Conservation (phyloP, 768 basidiomycete genomes). For the Candolleomyces aberdarensis region DNA sequence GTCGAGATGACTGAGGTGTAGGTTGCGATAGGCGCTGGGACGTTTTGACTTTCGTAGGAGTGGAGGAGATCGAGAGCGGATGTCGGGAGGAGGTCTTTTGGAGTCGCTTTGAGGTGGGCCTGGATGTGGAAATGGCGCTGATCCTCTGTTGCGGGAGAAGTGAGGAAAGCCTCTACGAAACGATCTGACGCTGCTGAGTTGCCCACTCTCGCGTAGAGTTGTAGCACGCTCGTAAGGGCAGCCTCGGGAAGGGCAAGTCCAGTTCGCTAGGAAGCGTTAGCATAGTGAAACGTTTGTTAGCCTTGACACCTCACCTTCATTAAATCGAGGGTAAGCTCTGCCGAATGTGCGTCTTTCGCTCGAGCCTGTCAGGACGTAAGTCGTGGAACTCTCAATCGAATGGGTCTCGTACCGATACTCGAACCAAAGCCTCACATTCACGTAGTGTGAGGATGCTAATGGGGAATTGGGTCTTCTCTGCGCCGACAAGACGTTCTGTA, state of each 20-base stretch:
- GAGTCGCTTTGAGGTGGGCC: constrained; percentile 52
- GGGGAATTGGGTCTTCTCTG: constrained; percentile 28
- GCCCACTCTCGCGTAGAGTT: constrained; percentile 44
- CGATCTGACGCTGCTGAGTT: constrained; percentile 44
- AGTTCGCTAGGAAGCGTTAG: constrained; percentile 32
- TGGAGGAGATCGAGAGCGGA: constrained; percentile 69
- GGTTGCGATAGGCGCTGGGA: constrained; percentile 66
- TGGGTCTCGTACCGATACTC: constrained; percentile 40
- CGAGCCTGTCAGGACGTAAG: constrained; percentile 36
- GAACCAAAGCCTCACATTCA: constrained; percentile 57
- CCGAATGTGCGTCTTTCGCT: constrained; percentile 43
- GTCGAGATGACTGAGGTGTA: constrained; percentile 68
- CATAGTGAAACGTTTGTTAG: not conserved
- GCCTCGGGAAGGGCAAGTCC: constrained; percentile 40
- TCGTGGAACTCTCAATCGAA: not conserved
- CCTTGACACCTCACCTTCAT: constrained; percentile 42
- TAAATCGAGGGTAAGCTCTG: constrained; percentile 47
- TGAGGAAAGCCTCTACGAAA: constrained; percentile 15
- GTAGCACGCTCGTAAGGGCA: constrained; percentile 45
- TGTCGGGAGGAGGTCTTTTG: constrained; percentile 49
- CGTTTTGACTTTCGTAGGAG: constrained; percentile 60
- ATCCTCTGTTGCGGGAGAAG: constrained; percentile 38
- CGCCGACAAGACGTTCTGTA: constrained; percentile 16
- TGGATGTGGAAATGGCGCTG: constrained; percentile 76
- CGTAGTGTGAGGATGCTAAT: constrained; percentile 43